phyloP scores from a whole-genome alignment of 257 asterid species.

The Phtheirospermum japonicum region DNA sequence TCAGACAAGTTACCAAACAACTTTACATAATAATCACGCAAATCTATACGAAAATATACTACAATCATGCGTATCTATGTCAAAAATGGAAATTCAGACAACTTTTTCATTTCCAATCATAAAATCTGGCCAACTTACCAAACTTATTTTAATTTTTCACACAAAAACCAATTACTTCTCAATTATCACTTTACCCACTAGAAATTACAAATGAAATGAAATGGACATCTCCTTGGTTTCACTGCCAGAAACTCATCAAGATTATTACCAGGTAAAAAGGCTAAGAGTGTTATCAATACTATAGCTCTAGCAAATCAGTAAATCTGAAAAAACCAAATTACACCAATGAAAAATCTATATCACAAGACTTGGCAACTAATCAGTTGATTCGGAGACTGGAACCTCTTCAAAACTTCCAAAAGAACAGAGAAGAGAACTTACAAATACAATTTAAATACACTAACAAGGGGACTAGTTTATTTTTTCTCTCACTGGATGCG shows the following conservation, averaged over 20 bases:
- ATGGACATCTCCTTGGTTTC: too few relatives aligned
- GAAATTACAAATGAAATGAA: too few relatives aligned
- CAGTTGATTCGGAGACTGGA: conserved; percentile 15
- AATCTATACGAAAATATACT: too few relatives aligned
- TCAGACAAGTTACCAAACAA: too few relatives aligned
- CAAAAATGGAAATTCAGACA: too few relatives aligned
- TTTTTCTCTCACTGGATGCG: neutral
- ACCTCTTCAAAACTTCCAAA: conserved; percentile 18
- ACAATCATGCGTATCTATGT: too few relatives aligned
- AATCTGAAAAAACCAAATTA: conserved; percentile 11
- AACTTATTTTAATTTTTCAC: too few relatives aligned
- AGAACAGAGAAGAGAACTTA: conserved; percentile 10
- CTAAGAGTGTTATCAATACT: conserved; percentile 15
- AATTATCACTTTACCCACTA: too few relatives aligned
- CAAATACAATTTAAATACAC: neutral
- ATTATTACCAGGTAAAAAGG: conserved; percentile 8
- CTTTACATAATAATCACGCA: too few relatives aligned
- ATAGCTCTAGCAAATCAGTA: conserved; percentile 13
- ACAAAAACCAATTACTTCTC: too few relatives aligned
- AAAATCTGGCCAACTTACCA: too few relatives aligned
- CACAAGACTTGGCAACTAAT: conserved; percentile 19
- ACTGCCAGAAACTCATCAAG: conserved; percentile 6
- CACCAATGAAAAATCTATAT: conserved; percentile 5
- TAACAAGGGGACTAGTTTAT: neutral
- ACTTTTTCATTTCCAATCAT: too few relatives aligned